Evolutionary conservation across 129 eudicot genomes (phyloP), one percentile per base, ranked within the genome.

Genomic region (Chrysanthemum seticuspe): DNA sequence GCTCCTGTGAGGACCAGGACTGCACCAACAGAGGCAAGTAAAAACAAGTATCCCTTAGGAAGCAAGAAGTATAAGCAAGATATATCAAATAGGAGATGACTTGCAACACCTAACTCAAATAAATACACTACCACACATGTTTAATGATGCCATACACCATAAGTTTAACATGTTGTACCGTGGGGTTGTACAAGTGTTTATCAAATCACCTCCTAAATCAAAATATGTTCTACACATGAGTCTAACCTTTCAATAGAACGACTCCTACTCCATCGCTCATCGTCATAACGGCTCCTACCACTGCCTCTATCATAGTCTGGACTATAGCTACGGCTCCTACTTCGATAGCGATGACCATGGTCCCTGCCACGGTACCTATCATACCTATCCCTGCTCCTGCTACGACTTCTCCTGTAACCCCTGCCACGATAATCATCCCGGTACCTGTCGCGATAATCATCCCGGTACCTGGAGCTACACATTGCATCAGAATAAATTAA

Each of bases 271-370:
- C 81, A 62, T 14, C 83, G 81, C n/a, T 78, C 87, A 68, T 89
- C 84, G 57, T 79, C 79, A 65, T 84, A 74, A 15, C 76, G 84
- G 13, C 63, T 76, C 75, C 80, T 80, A 11, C 81, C 80, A 70
- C 86, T 85, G 47, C 82, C 85, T 80, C 86, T 69, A 7, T 84
- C 79, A 81, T 82, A 68, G 36, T 76, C 86, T 19, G 96, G 87
- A 78, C 84, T 86, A 18, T 53, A 45, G 68, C 91, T 89, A n/a
- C 78, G 85, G 62, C 96, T 89, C 82, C 91, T 78, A 80, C 91
- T 82, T 63, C 82, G 81, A 62, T 78, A 75, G 34, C 72, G 88
- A 76, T 77, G 63, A 62, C 76, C 79, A 9, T 83, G 73, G 12
- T 76, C 87, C 79, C 86, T 75, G 45, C 83, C 79, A 65, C 75